Evolutionary conservation across 805 yeast genomes (phyloP).

Genomic region (Metschnikowia bowlesiae): DNA sequence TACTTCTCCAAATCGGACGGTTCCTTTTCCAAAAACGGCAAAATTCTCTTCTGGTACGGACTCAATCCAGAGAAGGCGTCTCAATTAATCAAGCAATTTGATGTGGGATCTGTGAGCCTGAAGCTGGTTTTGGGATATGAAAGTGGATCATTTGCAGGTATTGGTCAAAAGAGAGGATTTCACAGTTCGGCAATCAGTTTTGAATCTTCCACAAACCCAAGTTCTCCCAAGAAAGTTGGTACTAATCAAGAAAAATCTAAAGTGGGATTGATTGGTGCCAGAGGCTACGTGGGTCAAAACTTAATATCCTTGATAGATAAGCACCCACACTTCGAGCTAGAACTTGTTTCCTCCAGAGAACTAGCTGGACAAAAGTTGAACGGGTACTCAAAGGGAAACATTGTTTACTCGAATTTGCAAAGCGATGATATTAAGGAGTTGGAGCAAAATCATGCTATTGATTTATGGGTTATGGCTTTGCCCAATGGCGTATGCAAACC

Average conservation of each 20-base stretch:
- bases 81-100: constrained; percentile 53
- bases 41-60: constrained; percentile 94
- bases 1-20: constrained; percentile 92
- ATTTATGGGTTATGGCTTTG: constrained; percentile 98
- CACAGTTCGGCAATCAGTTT: constrained; percentile 7
- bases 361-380: constrained; percentile 78
- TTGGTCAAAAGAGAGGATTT: constrained; percentile 50
- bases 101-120: constrained; percentile 29
- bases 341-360: constrained; percentile 96
- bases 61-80: constrained; percentile 61
- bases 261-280: constrained; percentile 95
- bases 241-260: constrained; percentile 57
- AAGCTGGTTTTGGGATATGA: constrained; percentile 36
- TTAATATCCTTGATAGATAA: constrained; percentile 78
- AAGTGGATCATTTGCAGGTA: constrained; percentile 45
- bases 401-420: constrained; percentile 80
- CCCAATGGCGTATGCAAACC: constrained; percentile 97
- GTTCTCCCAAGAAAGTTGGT: constrained; percentile 68
- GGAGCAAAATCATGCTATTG: constrained; percentile 75
- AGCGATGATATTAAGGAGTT: constrained; percentile 77
- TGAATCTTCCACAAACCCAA: constrained; percentile 43
- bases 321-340: constrained; percentile 82
- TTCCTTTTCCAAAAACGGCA: constrained; percentile 83
- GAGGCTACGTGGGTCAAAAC: constrained; percentile 96
- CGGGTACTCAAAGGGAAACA: constrained; percentile 79